Base-by-base conservation (phyloP, 208 protist genomes). In the Trypanosoma melophagium region DNA sequence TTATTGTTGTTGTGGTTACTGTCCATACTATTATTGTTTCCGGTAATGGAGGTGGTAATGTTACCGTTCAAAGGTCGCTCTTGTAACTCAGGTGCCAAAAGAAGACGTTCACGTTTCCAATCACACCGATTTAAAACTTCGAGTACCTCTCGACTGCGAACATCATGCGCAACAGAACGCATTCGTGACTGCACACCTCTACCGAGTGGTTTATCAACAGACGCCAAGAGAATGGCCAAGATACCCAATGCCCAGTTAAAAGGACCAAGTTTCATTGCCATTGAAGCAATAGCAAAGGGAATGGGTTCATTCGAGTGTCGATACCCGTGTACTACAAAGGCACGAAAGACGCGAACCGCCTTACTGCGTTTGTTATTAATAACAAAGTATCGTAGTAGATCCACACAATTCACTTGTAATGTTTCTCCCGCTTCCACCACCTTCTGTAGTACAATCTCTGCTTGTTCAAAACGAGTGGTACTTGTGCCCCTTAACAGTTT, bases 181-280 rank as follows among this genome's bases (percentile, higher is more conserved):
- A 85, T 80, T 52, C 76, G 75, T 7, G 79, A 75, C 17, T 69
- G 60, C 3, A 75, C 50, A 10, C 74, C 49, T 35, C 51, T 63
- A n/a, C 80, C 66, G 1, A 71, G 53, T 62, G 74, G 47, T 72
- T 75, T 55, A 44, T 70, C 55, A 54, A 59, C 19, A 19, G 77
- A 76, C 28, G 56, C 68, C 19, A 96, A 61, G 4, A 78, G 74
- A 28, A 90, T 70, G 12, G 78, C 74, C 45, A 92, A 81, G 0
- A 96, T 62, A 16, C 90, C 90, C 14, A 93, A 54, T 10, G 77
- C 81, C 77, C 85, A 88, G 63, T 87, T 82, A 16, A 95, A 77
- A 35, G 87, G 83, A n/a, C 84, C 80, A 2, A 81, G 73, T 71
- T 86, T 87, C 72, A 89, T 89, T 66, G 79, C 81, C 16, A 55